A percentile compares a stretch with the other conserved stretches of the same genome.
Conservation (phyloP, 495 filamentous ascomycete genomes). For the Aspergillus affinis region DNA sequence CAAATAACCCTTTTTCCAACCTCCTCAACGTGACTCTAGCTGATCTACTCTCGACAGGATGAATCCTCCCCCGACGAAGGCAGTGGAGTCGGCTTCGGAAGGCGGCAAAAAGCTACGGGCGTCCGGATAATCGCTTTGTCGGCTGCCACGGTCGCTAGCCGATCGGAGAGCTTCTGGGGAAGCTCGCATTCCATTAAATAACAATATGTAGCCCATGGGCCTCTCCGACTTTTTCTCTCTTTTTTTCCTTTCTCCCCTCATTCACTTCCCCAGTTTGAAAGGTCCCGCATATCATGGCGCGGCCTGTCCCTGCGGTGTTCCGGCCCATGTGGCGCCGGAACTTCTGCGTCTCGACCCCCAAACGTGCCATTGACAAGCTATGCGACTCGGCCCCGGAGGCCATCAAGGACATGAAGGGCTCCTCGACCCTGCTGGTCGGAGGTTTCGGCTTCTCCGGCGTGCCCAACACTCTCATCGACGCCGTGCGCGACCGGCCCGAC, state of each 20-base stretch:
- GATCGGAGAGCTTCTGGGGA: constrained; percentile 11
- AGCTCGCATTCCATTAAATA: neutral
- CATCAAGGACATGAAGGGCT: constrained; percentile 69
- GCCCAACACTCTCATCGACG: constrained; percentile 79
- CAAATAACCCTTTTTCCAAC: too few species aligned
- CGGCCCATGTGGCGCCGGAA: constrained; percentile 47
- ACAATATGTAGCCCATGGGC: neutral
- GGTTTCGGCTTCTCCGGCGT: constrained; percentile 87
- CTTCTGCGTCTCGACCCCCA: constrained; percentile 63
- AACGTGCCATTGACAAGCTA: constrained; percentile 74
- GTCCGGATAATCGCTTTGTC: constrained; percentile 27
- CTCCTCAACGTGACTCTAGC: too few species aligned
- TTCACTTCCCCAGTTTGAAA: constrained; percentile 11
- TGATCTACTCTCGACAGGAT: neutral
- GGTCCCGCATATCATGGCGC: constrained; percentile 27
- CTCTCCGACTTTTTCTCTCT: constrained; percentile 4
- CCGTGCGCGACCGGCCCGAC: constrained; percentile 67
- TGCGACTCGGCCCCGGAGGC: constrained; percentile 68
- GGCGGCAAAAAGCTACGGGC: constrained; percentile 16
- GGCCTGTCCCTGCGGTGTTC: constrained; percentile 34
- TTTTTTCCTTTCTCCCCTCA: constrained; percentile 8
- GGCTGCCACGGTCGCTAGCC: constrained; percentile 18
- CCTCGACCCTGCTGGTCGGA: constrained; percentile 70
- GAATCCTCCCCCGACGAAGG: neutral
- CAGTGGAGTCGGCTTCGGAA: constrained; percentile 17